A percentile compares a stretch with the other conserved stretches of the same genome.
phyloP scores from a whole-genome alignment of 1,284 basidiomycete genomes.

The Porogramme epimiltina region DNA sequence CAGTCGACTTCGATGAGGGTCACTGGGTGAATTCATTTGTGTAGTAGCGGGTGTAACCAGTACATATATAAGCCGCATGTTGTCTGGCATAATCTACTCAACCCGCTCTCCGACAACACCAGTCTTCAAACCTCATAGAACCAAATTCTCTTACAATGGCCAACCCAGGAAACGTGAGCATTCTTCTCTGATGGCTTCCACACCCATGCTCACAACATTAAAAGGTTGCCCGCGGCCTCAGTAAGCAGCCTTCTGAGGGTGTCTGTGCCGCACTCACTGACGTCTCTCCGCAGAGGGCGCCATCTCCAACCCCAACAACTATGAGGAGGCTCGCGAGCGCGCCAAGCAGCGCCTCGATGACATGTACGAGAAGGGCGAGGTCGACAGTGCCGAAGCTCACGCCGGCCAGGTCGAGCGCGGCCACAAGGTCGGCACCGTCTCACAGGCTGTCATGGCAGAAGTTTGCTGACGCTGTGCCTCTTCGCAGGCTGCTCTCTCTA shows the following conservation, averaged over 20 bases:
- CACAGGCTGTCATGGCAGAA: not conserved
- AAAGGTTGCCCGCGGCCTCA: slow-evolving; percentile 19
- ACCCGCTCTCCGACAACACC: too few relatives aligned
- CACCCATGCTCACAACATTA: not conserved
- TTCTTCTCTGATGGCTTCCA: not conserved
- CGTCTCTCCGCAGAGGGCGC: slow-evolving; percentile 30
- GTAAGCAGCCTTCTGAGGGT: not conserved
- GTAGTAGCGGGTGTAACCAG: too few relatives aligned
- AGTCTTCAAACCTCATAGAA: too few relatives aligned
- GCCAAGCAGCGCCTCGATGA: slow-evolving; percentile 42
- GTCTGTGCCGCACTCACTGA: not conserved
- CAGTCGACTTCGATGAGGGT: too few relatives aligned
- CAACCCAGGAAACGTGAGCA: slow-evolving; percentile 9
- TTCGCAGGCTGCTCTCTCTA: slow-evolving; percentile 39
- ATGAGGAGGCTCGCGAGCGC: slow-evolving; percentile 50
- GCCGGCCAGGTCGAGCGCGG: slow-evolving; percentile 20
- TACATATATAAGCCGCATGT: too few relatives aligned
- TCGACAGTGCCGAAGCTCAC: slow-evolving; percentile 16
- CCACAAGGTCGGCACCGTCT: slow-evolving; percentile 12
- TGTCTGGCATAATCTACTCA: too few relatives aligned
- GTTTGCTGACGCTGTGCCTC: slow-evolving; percentile 8
- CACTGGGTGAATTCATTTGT: too few relatives aligned
- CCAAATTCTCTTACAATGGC: not conserved
- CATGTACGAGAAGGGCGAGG: slow-evolving; percentile 14
- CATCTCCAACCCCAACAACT: slow-evolving; percentile 47